Evolutionary conservation across 2,329 filamentous ascomycete genomes (phyloP).

Genomic region (Ceratocystis variospora): DNA sequence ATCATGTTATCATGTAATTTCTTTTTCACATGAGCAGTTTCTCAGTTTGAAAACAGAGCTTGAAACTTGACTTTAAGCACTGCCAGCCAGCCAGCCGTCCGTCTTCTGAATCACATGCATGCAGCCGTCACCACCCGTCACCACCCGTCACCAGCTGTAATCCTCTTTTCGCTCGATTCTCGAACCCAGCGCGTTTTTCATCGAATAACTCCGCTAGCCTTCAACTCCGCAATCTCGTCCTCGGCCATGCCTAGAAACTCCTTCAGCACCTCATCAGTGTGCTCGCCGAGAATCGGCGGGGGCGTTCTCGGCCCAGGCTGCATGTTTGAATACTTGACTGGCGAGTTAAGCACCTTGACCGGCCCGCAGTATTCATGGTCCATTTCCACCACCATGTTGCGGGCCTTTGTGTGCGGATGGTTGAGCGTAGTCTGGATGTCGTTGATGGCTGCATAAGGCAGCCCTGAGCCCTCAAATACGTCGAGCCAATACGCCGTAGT

Average conservation of each 20-base stretch:
- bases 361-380: slow-evolving; percentile 71
- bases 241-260: slow-evolving; percentile 47
- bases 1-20: not conserved
- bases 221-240: slow-evolving; percentile 47
- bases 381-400: slow-evolving; percentile 80
- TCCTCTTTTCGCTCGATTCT: not conserved
- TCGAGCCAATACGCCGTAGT: slow-evolving; percentile 82
- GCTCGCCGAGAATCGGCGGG: slow-evolving; percentile 75
- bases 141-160: not conserved
- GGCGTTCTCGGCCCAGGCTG: slow-evolving; percentile 60
- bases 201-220: slow-evolving; percentile 50
- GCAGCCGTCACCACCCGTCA: not conserved
- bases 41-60: not conserved
- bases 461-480: slow-evolving; percentile 73
- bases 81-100: too few species aligned
- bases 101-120: not conserved
- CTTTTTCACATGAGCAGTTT: not conserved
- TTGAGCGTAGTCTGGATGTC: slow-evolving; percentile 75
- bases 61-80: too few species aligned
- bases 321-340: slow-evolving; percentile 82
- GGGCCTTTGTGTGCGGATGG: slow-evolving; percentile 70
- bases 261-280: slow-evolving; percentile 63
- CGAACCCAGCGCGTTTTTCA: slow-evolving; percentile 22
- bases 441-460: slow-evolving; percentile 89
- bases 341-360: slow-evolving; percentile 83